Evolutionary conservation across 495 filamentous ascomycete species (phyloP), one percentile per base, ranked within the genome.

Genomic region (Glonium stellatum): DNA sequence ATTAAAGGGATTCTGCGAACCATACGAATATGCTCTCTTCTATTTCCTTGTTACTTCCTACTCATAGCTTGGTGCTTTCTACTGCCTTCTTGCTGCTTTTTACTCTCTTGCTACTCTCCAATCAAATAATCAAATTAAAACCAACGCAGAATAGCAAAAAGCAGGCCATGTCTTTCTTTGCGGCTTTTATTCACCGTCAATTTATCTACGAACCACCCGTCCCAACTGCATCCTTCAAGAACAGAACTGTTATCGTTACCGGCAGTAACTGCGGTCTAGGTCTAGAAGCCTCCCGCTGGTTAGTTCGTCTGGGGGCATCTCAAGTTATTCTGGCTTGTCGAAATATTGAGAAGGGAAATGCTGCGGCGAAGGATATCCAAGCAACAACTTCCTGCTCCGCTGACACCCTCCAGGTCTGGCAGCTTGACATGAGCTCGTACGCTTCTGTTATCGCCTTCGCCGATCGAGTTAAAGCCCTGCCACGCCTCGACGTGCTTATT

Each of bases 251-350:
- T 57, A 63, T 63, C 46, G 31, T 60, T 15, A 60, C 58, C 3
- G 58, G 58, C 21, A 12, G 19, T 8, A 60, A 60, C 31, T 27
- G 21, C 22, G 61, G 58, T 6, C 63, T 70, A 0, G 68, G 68
- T 12, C 22, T 19, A 18, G 66, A 70, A 63, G 68, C 68, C 44
- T 57, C 63, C n/a, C 34, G 46, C 25, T 60, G 69, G 55, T 48
- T 64, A 22, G 46, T 42, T 11, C 63, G 53, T 36, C 60, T 64
- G 4, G 25, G 39, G 55, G 63, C 63, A 4, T 21, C 53, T 1
- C 61, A 64, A 58, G 47, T 70, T 18, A 70, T 70, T 60, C 58
- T 70, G 25, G 68, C 60, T 23, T 50, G 58, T 36, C 68, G 68
- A 25, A 63, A 36, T 35, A 21, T 55, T 13, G 18, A 58, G 35